phyloP scores from a whole-genome alignment of 2,329 filamentous ascomycete genomes.

The Aspergillus ochraceus region DNA sequence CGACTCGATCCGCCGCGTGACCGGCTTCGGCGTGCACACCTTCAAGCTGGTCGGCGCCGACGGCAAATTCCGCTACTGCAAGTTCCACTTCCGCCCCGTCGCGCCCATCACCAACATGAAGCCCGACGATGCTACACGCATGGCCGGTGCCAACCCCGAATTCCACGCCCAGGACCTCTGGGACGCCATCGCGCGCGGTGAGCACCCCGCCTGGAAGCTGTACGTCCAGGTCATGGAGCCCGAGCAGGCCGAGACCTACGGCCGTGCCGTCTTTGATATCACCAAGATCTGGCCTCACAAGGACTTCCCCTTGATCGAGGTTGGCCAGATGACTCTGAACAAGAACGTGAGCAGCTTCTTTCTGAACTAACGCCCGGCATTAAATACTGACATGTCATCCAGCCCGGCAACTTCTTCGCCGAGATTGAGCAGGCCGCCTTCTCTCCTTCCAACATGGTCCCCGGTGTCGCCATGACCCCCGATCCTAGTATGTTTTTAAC shows the following conservation, averaged over 20 bases:
- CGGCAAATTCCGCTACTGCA: slow-evolving; percentile 58
- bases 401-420: slow-evolving; percentile 60
- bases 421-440: slow-evolving; percentile 70
- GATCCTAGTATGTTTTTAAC: slow-evolving; percentile 53
- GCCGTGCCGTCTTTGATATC: slow-evolving; percentile 56
- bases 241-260: slow-evolving; percentile 49
- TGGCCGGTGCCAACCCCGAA: slow-evolving; percentile 58
- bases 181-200: slow-evolving; percentile 58
- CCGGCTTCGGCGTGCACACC: slow-evolving; percentile 49
- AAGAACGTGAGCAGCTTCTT: slow-evolving; percentile 40
- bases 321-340: slow-evolving; percentile 55
- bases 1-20: slow-evolving; percentile 46
- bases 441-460: slow-evolving; percentile 63
- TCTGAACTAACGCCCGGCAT: neutral
- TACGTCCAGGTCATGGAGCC: slow-evolving; percentile 57
- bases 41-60: slow-evolving; percentile 36
- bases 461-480: slow-evolving; percentile 61
- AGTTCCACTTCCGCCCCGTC: slow-evolving; percentile 60
- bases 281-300: slow-evolving; percentile 57
- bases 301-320: slow-evolving; percentile 49
- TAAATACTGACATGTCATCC: slow-evolving; percentile 6
- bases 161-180: slow-evolving; percentile 61
- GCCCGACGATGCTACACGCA: slow-evolving; percentile 51
- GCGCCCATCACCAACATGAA: slow-evolving; percentile 57
- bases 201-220: slow-evolving; percentile 59